Base-by-base conservation (phyloP, 129 eudicot species). In the Tagetes erecta region DNA sequence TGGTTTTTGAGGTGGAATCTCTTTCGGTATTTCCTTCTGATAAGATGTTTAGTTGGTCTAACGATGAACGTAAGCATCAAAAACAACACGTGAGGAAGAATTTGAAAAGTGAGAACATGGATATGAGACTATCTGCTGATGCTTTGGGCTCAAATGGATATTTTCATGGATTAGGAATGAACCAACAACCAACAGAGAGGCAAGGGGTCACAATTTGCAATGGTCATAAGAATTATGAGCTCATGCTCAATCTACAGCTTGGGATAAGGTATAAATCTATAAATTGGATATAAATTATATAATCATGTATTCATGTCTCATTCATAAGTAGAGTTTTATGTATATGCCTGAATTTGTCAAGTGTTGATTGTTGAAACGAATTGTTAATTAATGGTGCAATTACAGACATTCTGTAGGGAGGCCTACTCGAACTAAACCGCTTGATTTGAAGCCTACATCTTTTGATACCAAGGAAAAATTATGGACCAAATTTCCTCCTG, bases 201-300 rank as follows among this genome's bases (percentile, higher is more conserved):
- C 96, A 87, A 77, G 98, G 98, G 66, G 67, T 66, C 4, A 71
- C 88, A 31, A 90, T 93, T 44, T 78, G 84, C 69, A 90, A 81
- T 81, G 96, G 95, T 60, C 96, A 93, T 65, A 87, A 84, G 83
- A 87, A 86, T 78, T 93, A 86, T 73, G 98, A 93, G 67, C 86
- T 93, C 64, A 90, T 90, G 98, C 96, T 93, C 37, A 93, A 90
- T 82, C 79, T 93, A 82, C 98, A 93, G 83, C 96, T 89, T 58
- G 98, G 98, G 52, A 93, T 93, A 77, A 90, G 98, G 98, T 93
- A 86, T 27, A 20, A 20, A 20, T 20, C 27, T 20, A 20, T 20
- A 20, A 20, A 20, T 20, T 20, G 0, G 0, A 20, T 20, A 20
- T 20, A 20, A 20, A 20, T 20, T 20, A 20, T 20, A 20, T 20